Evolutionary conservation across 306 rosid species (phyloP).

Genomic region (Aeschynomene evenia): DNA sequence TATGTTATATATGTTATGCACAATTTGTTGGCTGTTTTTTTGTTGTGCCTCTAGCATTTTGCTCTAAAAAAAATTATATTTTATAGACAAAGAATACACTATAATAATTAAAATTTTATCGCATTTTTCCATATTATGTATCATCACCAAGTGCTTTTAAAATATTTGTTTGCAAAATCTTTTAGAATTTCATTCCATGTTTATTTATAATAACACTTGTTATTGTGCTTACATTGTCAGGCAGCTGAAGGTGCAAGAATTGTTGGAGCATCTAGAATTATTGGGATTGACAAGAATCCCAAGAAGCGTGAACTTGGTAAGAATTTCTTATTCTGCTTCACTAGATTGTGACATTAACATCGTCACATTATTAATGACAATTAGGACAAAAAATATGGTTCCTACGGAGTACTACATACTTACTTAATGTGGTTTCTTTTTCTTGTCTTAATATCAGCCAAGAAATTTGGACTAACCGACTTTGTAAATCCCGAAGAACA

Average conservation of each 20-base stretch:
- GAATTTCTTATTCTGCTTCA: background rate
- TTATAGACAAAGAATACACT: no score
- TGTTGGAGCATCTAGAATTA: conserved; percentile 40
- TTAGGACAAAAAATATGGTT: no score
- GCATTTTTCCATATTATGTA: no score
- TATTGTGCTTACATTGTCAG: conserved; percentile 11
- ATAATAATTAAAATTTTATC: no score
- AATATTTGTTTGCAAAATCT: no score
- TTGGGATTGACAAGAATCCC: conserved; percentile 44
- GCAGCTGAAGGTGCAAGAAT: conserved; percentile 55
- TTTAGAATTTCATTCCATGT: background rate
- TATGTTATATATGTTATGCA: no score
- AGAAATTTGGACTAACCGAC: conserved; percentile 44
- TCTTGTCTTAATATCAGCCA: conserved; percentile 26
- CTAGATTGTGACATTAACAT: background rate
- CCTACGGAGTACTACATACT: no score
- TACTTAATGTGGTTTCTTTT: background rate
- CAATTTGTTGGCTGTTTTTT: no score
- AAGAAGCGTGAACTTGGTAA: conserved; percentile 36
- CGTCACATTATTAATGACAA: background rate
- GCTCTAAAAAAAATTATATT: no score
- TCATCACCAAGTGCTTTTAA: no score
- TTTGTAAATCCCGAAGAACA: conserved; percentile 47
- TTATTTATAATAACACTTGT: no score
- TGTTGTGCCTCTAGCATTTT: no score